These are phyloP conservation scores for Tetragonia tetragonoides DNA, from an alignment of 148 eudicot genomes.

Conservation along the genomic window DNA sequence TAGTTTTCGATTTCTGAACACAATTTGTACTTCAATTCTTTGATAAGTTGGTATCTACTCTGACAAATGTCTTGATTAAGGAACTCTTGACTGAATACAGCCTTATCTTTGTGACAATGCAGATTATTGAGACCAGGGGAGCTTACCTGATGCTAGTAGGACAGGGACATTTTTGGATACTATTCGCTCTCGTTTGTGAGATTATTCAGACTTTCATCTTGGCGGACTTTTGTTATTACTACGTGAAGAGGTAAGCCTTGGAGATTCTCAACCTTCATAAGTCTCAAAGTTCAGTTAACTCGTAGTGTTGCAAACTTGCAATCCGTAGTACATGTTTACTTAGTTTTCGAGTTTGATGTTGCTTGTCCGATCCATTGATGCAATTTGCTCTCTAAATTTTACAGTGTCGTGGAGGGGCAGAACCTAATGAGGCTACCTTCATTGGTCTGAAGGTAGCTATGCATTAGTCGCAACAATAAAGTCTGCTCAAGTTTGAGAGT, in stretches of 20 bases:
- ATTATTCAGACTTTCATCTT: constrained; percentile 70
- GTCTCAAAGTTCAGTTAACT: not conserved
- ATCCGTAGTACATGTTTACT: too few species aligned
- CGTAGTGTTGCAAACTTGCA: not conserved
- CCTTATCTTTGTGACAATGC: not conserved
- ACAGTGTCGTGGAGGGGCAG: constrained; percentile 55
- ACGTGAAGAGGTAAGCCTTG: constrained; percentile 56
- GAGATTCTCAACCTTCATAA: too few species aligned
- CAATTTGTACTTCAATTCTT: not conserved
- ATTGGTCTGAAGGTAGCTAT: constrained; percentile 7
- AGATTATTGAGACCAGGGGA: constrained; percentile 65
- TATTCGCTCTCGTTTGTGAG: constrained; percentile 51
- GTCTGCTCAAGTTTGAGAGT: not conserved
- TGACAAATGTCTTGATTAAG: too few species aligned
- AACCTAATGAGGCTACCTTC: constrained; percentile 54
- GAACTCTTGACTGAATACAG: too few species aligned
- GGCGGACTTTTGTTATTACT: constrained; percentile 83
- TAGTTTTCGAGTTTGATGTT: not conserved
- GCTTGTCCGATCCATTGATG: too few species aligned
- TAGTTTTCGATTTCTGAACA: not conserved
- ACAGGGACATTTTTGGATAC: constrained; percentile 52
- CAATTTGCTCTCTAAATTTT: constrained; percentile 11
- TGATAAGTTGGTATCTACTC: not conserved
- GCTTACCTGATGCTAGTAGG: constrained; percentile 43
- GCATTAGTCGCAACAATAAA: not conserved